Percentiles rank a stretch among this genome's conserved stretches.
Evolutionary conservation across 225 moss, liverwort and hornwort species (phyloP).

Genomic region (Anthoceros angustus): DNA sequence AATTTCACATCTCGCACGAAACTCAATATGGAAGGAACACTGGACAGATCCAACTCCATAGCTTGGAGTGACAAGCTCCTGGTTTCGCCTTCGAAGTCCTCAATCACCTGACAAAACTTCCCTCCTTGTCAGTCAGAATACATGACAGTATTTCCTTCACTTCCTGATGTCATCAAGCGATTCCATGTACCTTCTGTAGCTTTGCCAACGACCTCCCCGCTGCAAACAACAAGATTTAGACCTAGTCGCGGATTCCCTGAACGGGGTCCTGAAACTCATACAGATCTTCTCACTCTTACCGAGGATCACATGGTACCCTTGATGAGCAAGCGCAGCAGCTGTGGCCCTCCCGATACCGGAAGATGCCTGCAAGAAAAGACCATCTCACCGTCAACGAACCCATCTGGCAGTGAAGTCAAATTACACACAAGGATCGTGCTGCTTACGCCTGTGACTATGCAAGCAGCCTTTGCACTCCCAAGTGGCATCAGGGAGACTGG

Average conservation of each 20-base stretch:
- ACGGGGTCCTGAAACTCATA: neutral
- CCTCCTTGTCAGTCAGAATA: neutral
- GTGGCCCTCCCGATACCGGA: constrained; percentile 87
- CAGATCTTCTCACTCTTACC: constrained; percentile 18
- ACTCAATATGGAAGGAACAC: constrained; percentile 36
- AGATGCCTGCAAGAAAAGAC: constrained; percentile 33
- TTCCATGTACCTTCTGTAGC: neutral
- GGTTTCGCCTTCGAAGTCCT: constrained; percentile 25
- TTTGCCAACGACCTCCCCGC: neutral
- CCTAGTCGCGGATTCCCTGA: neutral
- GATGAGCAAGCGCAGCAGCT: constrained; percentile 53
- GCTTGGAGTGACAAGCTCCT: constrained; percentile 40
- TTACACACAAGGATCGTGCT: neutral
- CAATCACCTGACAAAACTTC: constrained; percentile 18
- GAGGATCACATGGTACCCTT: constrained; percentile 70
- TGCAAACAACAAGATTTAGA: neutral
- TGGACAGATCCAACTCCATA: constrained; percentile 50
- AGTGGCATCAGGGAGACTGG: neutral
- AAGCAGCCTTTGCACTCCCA: constrained; percentile 18
- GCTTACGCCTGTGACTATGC: constrained; percentile 37
- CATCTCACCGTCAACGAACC: neutral
- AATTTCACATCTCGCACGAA: constrained; percentile 34
- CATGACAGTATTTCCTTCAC: neutral
- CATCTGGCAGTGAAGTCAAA: neutral
- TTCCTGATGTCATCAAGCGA: no score